Conservation (phyloP, 352 stramenopile species). For the Pythium chondricola region DNA sequence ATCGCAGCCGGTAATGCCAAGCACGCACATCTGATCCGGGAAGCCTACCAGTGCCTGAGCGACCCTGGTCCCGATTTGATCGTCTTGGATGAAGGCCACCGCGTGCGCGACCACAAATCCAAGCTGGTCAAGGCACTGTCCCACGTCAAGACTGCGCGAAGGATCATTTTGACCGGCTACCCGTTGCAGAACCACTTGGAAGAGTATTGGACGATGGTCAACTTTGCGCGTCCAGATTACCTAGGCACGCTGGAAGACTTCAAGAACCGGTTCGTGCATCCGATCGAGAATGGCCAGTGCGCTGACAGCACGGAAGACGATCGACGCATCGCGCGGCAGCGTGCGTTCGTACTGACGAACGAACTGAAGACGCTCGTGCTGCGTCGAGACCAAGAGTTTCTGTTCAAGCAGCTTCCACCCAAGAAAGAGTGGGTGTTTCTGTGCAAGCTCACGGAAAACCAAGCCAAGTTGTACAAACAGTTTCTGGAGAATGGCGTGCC, state of each 20-base stretch:
- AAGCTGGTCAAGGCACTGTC: slow-evolving; percentile 83
- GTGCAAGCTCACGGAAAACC: slow-evolving; percentile 72
- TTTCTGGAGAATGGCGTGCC: slow-evolving; percentile 67
- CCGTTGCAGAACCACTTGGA: slow-evolving; percentile 95
- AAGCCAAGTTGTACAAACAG: slow-evolving; percentile 64
- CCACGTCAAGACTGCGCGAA: slow-evolving; percentile 74
- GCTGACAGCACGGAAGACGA: slow-evolving; percentile 73
- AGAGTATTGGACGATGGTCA: slow-evolving; percentile 92
- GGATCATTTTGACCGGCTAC: slow-evolving; percentile 93
- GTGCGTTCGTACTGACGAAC: slow-evolving; percentile 73
- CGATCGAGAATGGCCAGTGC: slow-evolving; percentile 85
- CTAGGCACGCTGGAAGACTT: slow-evolving; percentile 80
- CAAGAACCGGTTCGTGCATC: slow-evolving; percentile 87
- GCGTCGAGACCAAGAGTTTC: slow-evolving; percentile 80
- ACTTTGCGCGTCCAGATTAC: slow-evolving; percentile 81
- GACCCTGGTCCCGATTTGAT: slow-evolving; percentile 80
- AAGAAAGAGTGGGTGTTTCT: slow-evolving; percentile 88
- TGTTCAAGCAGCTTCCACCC: slow-evolving; percentile 76
- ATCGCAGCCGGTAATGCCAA: slow-evolving; percentile 59
- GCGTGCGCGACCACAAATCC: slow-evolving; percentile 87
- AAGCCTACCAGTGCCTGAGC: slow-evolving; percentile 55
- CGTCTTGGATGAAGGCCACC: slow-evolving; percentile 86
- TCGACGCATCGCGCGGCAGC: slow-evolving; percentile 57
- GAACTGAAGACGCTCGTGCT: slow-evolving; percentile 79
- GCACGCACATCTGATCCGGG: slow-evolving; percentile 52